Evolutionary conservation across 2,329 filamentous ascomycete species (phyloP), one percentile per base, ranked within the genome.

Genomic region (Sporothrix variecibatus): DNA sequence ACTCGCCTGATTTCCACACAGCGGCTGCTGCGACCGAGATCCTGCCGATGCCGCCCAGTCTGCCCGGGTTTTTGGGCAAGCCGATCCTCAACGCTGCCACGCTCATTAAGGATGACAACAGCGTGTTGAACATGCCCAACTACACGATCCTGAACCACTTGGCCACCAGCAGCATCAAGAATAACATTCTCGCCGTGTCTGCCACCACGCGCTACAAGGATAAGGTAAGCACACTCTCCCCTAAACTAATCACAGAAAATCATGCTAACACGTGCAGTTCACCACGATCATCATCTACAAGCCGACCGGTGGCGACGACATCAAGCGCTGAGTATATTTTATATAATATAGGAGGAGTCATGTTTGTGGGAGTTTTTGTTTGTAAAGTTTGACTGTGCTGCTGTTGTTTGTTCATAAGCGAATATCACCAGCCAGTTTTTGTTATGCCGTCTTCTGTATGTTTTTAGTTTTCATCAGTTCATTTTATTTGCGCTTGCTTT

Each of bases 231-330:
- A 34, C 46, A 15, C 4, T 3, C 8, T 23, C 2, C 23, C 31
- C n/a, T 8, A 6, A 40, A 4, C n/a, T n/a, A 64, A 23, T 9
- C 23, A 6, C 9, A n/a, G 2, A 17, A 0, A 23, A 26, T 6
- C n/a, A 62, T 26, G 5, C 49, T 68, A 71, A 65, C 53, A 51
- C 26, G 20, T 72, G 9, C 79, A 98, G 95, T 98, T 98, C 83
- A 93, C 98, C 49, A 98, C 95, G 3, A 98, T 95, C 2, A 97
- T 98, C 81, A 92, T 98, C 86, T 98, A 98, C 85, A 98, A 98
- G 86, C 94, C 94, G 23, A 94, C 94, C 12, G 86, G 86, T 6
- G 82, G 84, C n/a, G 87, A 89, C 76, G 85, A 88, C 49, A 20
- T 69, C n/a, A 82, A 81, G 69, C 71, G 70, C 12, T 76, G 58